Percentiles rank a stretch among this genome's conserved stretches.
Evolutionary conservation across 139 green algal species (phyloP).

Genomic region (Picochlorum sp.): DNA sequence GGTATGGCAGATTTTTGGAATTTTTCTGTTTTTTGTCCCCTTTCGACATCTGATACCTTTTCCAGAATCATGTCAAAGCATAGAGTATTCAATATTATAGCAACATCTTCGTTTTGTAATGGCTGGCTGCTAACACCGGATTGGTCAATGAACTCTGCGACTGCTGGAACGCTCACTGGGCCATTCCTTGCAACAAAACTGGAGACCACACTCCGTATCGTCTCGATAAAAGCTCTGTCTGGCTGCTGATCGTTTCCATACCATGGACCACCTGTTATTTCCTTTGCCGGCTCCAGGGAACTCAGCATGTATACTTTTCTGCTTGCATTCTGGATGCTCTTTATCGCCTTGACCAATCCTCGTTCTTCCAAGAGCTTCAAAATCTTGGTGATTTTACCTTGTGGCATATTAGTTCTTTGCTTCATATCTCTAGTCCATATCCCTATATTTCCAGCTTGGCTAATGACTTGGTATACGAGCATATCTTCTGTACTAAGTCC

Average conservation of each 20-base stretch:
- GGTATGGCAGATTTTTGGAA: slow-evolving; percentile 18
- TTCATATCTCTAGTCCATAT: slow-evolving; percentile 91
- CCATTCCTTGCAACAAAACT: not conserved
- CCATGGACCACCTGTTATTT: slow-evolving; percentile 93
- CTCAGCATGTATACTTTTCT: slow-evolving; percentile 81
- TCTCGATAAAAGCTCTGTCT: slow-evolving; percentile 78
- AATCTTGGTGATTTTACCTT: slow-evolving; percentile 83
- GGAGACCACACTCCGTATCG: slow-evolving; percentile 25
- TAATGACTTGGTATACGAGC: slow-evolving; percentile 81
- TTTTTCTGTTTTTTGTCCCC: slow-evolving; percentile 20
- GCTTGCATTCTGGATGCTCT: slow-evolving; percentile 24
- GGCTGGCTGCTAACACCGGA: slow-evolving; percentile 28
- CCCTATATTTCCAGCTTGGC: slow-evolving; percentile 55
- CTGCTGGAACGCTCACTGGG: not conserved
- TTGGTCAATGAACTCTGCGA: not conserved
- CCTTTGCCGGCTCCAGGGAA: slow-evolving; percentile 75
- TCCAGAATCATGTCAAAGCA: slow-evolving; percentile 63
- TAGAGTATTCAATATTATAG: slow-evolving; percentile 57
- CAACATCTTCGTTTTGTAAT: slow-evolving; percentile 57
- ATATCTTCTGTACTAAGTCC: slow-evolving; percentile 71
- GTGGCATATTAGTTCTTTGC: slow-evolving; percentile 67
- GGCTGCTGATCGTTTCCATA: slow-evolving; percentile 66
- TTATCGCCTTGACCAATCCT: slow-evolving; percentile 69
- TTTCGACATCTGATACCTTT: slow-evolving; percentile 15
- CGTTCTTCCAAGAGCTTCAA: slow-evolving; percentile 78